Percentiles rank a stretch among this genome's conserved stretches.
Conservation (phyloP, 371 early-diverging fungal species). For the Mucor velutinosus region DNA sequence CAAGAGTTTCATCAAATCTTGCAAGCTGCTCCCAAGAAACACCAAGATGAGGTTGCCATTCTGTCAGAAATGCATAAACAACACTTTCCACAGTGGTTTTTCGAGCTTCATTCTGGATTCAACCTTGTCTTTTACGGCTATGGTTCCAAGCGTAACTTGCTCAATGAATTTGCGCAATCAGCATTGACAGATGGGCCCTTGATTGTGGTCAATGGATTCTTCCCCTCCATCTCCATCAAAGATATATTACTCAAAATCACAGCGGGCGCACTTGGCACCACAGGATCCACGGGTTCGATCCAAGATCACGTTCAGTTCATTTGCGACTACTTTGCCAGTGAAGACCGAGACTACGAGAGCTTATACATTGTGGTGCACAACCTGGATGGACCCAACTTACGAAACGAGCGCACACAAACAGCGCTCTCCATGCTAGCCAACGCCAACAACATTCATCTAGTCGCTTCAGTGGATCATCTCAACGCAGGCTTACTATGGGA, state of each 20-base stretch:
- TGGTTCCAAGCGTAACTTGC: slow-evolving; percentile 83
- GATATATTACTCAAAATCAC: slow-evolving; percentile 69
- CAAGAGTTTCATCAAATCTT: slow-evolving; percentile 63
- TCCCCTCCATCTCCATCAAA: slow-evolving; percentile 76
- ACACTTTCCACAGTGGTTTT: slow-evolving; percentile 82
- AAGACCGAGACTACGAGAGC: slow-evolving; percentile 48
- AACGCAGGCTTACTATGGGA: slow-evolving; percentile 91
- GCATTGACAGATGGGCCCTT: slow-evolving; percentile 65
- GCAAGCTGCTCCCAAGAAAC: slow-evolving; percentile 55
- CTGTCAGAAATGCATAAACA: slow-evolving; percentile 58
- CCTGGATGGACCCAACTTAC: slow-evolving; percentile 86
- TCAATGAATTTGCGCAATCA: slow-evolving; percentile 70
- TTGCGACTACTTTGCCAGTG: slow-evolving; percentile 58
- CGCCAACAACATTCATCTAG: slow-evolving; percentile 69
- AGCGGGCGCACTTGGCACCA: slow-evolving; percentile 38
- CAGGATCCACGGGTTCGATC: slow-evolving; percentile 46
- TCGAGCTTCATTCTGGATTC: slow-evolving; percentile 76
- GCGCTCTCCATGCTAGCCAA: slow-evolving; percentile 70
- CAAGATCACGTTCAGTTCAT: slow-evolving; percentile 71
- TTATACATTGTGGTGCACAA: slow-evolving; percentile 87
- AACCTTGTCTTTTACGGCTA: slow-evolving; percentile 88
- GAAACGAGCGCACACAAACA: slow-evolving; percentile 69
- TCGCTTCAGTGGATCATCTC: slow-evolving; percentile 91
- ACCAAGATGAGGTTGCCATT: slow-evolving; percentile 57
- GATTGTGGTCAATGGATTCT: slow-evolving; percentile 84